A percentile compares a stretch with the other conserved stretches of the same genome.
Evolutionary conservation across 2,329 filamentous ascomycete species (phyloP).

Genomic region (Fusarium tricinctum): DNA sequence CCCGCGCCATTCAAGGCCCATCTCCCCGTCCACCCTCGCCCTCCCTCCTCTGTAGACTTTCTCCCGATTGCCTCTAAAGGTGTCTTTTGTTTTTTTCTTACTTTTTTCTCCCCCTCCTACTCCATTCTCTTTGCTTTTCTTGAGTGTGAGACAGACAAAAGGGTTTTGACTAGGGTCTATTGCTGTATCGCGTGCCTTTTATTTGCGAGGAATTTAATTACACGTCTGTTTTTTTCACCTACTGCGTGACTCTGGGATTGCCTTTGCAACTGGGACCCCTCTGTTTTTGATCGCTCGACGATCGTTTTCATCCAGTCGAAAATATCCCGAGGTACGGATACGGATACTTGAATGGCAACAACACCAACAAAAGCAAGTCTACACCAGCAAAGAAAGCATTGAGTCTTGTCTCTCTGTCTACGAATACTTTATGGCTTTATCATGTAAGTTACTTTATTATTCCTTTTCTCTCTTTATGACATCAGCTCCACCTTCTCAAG

Average conservation of each 20-base stretch:
- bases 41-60: slow-evolving; percentile 5
- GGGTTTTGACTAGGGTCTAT: slow-evolving; percentile 26
- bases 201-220: slow-evolving; percentile 16
- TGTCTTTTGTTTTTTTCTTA: not conserved
- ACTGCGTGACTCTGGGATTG: slow-evolving; percentile 13
- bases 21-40: slow-evolving; percentile 25
- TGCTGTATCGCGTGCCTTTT: slow-evolving; percentile 22
- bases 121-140: slow-evolving; percentile 18
- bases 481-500: slow-evolving; percentile 29
- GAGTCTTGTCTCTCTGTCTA: not conserved
- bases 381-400: slow-evolving; percentile 1
- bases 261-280: slow-evolving; percentile 17
- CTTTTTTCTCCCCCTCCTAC: slow-evolving; percentile 10
- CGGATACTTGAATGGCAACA: slow-evolving; percentile 12
- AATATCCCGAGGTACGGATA: not conserved
- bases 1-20: slow-evolving; percentile 27
- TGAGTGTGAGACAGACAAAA: slow-evolving; percentile 31
- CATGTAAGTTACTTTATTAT: slow-evolving; percentile 31
- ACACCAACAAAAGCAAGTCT: slow-evolving; percentile 16
- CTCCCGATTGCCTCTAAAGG: slow-evolving; percentile 29
- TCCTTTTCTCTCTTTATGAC: slow-evolving; percentile 32
- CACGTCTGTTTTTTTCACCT: slow-evolving; percentile 18
- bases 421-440: slow-evolving; percentile 38
- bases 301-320: slow-evolving; percentile 18
- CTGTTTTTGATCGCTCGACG: slow-evolving; percentile 18